phyloP scores from a whole-genome alignment of 345 rosid species.

The Cochlearia excelsa region DNA sequence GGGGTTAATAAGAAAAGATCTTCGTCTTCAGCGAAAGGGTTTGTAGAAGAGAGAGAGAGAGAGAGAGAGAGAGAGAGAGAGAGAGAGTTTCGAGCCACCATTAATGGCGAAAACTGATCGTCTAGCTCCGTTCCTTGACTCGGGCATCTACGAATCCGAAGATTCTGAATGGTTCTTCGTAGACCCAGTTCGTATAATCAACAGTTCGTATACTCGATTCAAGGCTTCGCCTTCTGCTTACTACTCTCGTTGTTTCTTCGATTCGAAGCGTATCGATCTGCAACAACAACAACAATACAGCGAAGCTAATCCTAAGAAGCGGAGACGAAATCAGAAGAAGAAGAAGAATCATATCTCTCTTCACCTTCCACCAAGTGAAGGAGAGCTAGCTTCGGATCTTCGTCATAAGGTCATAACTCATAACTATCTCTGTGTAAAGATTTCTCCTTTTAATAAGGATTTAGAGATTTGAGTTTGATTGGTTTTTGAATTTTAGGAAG shows the following conservation, averaged over 20 bases:
- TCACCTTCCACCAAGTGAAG: conserved; percentile 46
- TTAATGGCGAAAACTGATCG: conserved; percentile 40
- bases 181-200: conserved; percentile 69
- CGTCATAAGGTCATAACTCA: conserved; percentile 58
- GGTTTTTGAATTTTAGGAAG: conserved; percentile 39
- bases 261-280: conserved; percentile 27
- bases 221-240: conserved; percentile 60
- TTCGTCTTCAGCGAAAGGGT: too few species aligned
- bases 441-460: neutral
- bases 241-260: conserved; percentile 80
- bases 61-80: neutral
- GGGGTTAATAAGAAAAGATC: conserved; percentile 14
- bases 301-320: conserved; percentile 41
- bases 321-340: conserved; percentile 58
- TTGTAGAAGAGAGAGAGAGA: neutral
- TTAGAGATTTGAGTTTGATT: neutral
- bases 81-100: neutral
- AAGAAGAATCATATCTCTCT: conserved; percentile 29
- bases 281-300: conserved; percentile 5
- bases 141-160: conserved; percentile 54
- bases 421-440: neutral
- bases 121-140: conserved; percentile 40
- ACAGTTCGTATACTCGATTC: conserved; percentile 56
- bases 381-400: conserved; percentile 56
- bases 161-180: conserved; percentile 46